Conservation (phyloP, 1,284 basidiomycete species). For the Tylopilus orsonianus region DNA sequence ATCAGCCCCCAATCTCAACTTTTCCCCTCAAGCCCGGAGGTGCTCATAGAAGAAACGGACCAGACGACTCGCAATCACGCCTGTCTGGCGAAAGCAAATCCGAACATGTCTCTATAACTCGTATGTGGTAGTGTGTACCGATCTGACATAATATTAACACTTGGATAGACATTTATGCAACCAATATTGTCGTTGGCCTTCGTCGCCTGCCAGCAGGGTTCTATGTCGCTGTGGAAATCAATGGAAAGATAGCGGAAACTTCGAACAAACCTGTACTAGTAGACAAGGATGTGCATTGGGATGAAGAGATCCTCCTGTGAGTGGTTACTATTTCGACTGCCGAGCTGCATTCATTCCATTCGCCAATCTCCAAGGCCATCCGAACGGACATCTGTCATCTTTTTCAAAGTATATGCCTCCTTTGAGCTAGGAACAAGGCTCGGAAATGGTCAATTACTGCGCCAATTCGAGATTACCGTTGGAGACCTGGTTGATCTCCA, state of each 20-base stretch:
- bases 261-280: not conserved
- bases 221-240: not conserved
- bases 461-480: not conserved
- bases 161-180: not conserved
- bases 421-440: not conserved
- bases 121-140: not conserved
- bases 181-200: not conserved
- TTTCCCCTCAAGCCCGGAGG: too few species aligned
- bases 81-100: too few species aligned
- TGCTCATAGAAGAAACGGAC: too few species aligned
- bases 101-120: not conserved
- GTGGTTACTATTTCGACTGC: not conserved
- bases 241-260: not conserved
- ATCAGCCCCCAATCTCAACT: too few species aligned
- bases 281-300: not conserved
- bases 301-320: not conserved
- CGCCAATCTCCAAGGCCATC: not conserved
- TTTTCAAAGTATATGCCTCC: not conserved
- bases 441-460: not conserved
- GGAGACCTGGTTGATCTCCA: not conserved
- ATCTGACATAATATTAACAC: not conserved
- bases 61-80: too few species aligned
- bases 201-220: not conserved
- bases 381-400: not conserved
- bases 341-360: not conserved